These are phyloP conservation scores for Mycosphaerella sp. DNA, from an alignment of 2,329 filamentous ascomycete species.

Conservation along the genomic window DNA sequence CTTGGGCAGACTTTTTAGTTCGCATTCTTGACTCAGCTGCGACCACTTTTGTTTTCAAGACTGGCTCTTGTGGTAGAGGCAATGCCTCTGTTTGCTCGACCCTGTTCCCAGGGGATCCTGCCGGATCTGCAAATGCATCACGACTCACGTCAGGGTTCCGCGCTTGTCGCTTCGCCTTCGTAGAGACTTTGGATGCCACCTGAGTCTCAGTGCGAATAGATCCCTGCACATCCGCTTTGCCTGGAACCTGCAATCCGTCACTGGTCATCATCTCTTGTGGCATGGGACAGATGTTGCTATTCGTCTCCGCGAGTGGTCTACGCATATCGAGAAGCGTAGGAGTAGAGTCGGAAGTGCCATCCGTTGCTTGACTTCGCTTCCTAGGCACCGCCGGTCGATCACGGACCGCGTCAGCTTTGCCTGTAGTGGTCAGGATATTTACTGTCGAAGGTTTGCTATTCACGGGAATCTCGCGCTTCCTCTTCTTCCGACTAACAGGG, in stretches of 20 bases:
- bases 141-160: not conserved
- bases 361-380: not conserved
- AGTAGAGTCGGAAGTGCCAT: not conserved
- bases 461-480: not conserved
- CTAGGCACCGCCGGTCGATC: not conserved
- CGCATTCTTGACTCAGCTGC: not conserved
- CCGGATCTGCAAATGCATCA: not conserved
- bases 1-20: not conserved
- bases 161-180: not conserved
- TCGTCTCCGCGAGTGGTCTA: not conserved
- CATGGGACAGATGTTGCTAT: not conserved
- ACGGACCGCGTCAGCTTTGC: not conserved
- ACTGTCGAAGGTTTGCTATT: no score
- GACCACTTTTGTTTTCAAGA: not conserved
- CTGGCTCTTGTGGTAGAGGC: not conserved
- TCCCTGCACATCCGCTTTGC: not conserved
- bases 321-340: not conserved
- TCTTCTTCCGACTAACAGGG: not conserved
- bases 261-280: slow-evolving; percentile 2
- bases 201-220: not conserved
- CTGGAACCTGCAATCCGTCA: not conserved
- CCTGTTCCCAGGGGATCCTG: not conserved
- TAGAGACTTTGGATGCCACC: not conserved
- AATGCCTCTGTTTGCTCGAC: not conserved
- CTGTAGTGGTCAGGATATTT: not conserved